phyloP scores from a whole-genome alignment of 2,329 filamentous ascomycete genomes.

The Cladosporium phlei region DNA sequence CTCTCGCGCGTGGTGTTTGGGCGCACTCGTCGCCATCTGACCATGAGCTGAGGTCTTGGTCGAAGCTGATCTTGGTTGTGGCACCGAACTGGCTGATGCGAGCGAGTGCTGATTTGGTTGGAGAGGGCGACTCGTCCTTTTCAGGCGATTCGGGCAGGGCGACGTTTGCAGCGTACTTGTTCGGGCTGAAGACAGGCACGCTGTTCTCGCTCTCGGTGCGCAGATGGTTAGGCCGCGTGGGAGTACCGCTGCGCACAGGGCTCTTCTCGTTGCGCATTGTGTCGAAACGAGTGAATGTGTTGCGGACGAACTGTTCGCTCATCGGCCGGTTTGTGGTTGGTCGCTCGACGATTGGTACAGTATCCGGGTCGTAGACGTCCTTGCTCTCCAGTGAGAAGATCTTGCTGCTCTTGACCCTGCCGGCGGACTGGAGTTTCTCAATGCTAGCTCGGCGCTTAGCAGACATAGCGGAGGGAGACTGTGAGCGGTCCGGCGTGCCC shows the following conservation, averaged over 20 bases:
- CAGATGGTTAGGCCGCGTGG: conserved; percentile 32
- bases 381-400: conserved; percentile 92
- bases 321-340: conserved; percentile 61
- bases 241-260: conserved; percentile 25
- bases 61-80: conserved; percentile 50
- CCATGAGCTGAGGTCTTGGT: conserved; percentile 64
- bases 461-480: conserved; percentile 58
- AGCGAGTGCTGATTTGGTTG: conserved; percentile 84
- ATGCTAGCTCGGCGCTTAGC: conserved; percentile 77
- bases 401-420: conserved; percentile 95
- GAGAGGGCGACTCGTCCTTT: conserved; percentile 69
- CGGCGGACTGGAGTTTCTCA: conserved; percentile 89
- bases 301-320: conserved; percentile 61
- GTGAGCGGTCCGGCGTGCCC: conserved; percentile 52
- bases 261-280: conserved; percentile 39
- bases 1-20: conserved; percentile 61
- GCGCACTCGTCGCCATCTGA: conserved; percentile 59
- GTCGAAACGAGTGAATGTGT: conserved; percentile 59
- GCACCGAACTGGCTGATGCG: conserved; percentile 57
- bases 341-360: conserved; percentile 72
- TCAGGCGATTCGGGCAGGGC: conserved; percentile 40
- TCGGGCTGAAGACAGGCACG: conserved; percentile 55
- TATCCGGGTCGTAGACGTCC: conserved; percentile 83
- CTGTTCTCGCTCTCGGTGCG: conserved; percentile 56
- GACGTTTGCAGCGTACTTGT: conserved; percentile 36